phyloP scores from a whole-genome alignment of 2,329 filamentous ascomycete species.

The Pseudocercospora fijiensis region DNA sequence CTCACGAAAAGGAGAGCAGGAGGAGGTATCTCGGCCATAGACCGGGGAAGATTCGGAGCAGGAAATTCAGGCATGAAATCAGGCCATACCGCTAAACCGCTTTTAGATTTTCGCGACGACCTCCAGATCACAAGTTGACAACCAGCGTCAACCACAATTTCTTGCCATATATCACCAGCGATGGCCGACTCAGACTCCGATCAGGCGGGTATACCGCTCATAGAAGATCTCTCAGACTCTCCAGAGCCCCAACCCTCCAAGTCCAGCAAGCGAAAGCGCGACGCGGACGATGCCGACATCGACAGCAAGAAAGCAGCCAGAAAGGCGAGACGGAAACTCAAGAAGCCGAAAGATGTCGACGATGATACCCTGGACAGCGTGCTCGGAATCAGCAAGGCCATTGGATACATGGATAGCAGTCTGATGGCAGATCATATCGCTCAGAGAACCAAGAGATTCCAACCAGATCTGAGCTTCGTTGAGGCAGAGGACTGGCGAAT shows the following conservation, averaged over 20 bases:
- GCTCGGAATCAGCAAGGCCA: constrained; percentile 69
- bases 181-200: constrained; percentile 49
- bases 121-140: neutral
- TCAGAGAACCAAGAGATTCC: constrained; percentile 74
- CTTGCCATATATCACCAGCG: neutral
- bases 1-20: too few species aligned
- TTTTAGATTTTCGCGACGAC: neutral
- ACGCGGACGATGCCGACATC: constrained; percentile 36
- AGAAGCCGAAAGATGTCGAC: constrained; percentile 62
- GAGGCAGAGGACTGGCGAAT: constrained; percentile 82
- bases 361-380: constrained; percentile 54
- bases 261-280: constrained; percentile 45
- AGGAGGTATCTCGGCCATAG: too few species aligned
- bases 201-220: constrained; percentile 46
- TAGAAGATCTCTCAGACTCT: constrained; percentile 44
- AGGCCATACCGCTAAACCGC: neutral
- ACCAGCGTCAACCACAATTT: neutral
- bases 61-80: neutral
- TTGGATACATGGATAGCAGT: constrained; percentile 78
- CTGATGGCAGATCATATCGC: constrained; percentile 83
- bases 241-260: constrained; percentile 31
- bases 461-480: constrained; percentile 74
- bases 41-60: too few species aligned
- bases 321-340: constrained; percentile 62
- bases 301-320: constrained; percentile 45